Evolutionary conservation across 306 rosid genomes (phyloP).

Genomic region (Senna tora): DNA sequence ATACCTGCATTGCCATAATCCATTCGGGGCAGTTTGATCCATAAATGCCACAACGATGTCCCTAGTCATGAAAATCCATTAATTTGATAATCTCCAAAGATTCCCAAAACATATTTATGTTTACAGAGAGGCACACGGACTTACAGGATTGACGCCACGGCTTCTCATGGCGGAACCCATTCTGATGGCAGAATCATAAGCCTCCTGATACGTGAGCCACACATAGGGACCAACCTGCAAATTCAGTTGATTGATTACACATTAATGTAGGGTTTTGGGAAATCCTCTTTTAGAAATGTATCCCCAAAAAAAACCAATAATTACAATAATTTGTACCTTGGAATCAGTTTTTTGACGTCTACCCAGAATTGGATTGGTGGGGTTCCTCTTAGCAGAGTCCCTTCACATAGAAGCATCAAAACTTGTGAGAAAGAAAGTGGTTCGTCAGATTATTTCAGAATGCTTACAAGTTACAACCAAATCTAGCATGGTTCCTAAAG

Average conservation of each 20-base stretch:
- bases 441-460: neutral
- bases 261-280: neutral
- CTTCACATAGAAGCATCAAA: conserved; percentile 48
- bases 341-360: conserved; percentile 64
- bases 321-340: conserved; percentile 49
- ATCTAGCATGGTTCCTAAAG: too few relatives aligned
- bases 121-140: conserved; percentile 12
- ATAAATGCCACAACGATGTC: conserved; percentile 85
- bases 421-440: conserved; percentile 25
- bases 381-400: conserved; percentile 74
- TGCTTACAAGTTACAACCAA: too few relatives aligned
- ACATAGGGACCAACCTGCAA: conserved; percentile 53
- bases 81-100: conserved; percentile 19
- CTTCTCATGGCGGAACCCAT: conserved; percentile 78
- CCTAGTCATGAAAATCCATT: conserved; percentile 47
- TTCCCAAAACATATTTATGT: neutral
- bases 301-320: neutral
- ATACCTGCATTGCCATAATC: conserved; percentile 89
- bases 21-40: conserved; percentile 88
- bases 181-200: conserved; percentile 61
- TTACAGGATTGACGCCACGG: conserved; percentile 79
- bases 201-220: conserved; percentile 65
- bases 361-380: conserved; percentile 71
- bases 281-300: neutral
- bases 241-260: conserved; percentile 31